Evolutionary conservation across 768 basidiomycete species (phyloP), one percentile per base, ranked within the genome.

Genomic region (Strobilomyces confusus): DNA sequence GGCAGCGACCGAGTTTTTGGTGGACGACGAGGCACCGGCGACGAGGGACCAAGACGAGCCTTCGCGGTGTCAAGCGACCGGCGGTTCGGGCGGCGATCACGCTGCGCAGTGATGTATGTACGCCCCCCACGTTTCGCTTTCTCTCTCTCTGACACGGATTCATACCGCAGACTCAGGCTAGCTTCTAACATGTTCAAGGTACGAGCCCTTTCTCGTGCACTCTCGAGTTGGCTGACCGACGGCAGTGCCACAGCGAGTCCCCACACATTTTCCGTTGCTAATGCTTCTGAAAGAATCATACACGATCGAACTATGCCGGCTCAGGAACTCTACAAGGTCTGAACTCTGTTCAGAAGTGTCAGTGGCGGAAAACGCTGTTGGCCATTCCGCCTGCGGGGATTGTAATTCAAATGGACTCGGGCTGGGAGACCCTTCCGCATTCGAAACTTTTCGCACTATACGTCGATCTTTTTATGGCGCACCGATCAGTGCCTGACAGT

Each of bases 1-100:
- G 13, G 76, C 86, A n/a, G 78, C 84, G n/a, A 72, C 74, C 15
- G 82, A 83, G 49, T 87, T 87, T 56, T 59, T 89, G 44, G 77
- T 80, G 30, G 77, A 80, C 44, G 82, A 83, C 43, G 83, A 76
- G 17, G 66, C 61, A 22, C 54, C 80, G 13, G 79, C 76, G 32
- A 68, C 75, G 29, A 71, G 68, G 25, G 58, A 63, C 23, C 65
- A 62, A 54, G 57, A 58, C 34, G 65, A 69, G 30, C 60, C 62
- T 13, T 49, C 69, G 11, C 60, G 54, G 6, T 30, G 38, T 49
- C 38, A 22, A 30, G 61, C 52, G 11, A 58, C 54, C 0, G 56
- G 56, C 42, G 41, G 58, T 13, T 38, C 34, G 26, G 49, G 23
- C n/a, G 49, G 25, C n/a, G 5, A 41, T 43, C 56, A 36, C n/a